Conservation (phyloP, 1,284 basidiomycete genomes). For the Pyrrhoderma noxium region DNA sequence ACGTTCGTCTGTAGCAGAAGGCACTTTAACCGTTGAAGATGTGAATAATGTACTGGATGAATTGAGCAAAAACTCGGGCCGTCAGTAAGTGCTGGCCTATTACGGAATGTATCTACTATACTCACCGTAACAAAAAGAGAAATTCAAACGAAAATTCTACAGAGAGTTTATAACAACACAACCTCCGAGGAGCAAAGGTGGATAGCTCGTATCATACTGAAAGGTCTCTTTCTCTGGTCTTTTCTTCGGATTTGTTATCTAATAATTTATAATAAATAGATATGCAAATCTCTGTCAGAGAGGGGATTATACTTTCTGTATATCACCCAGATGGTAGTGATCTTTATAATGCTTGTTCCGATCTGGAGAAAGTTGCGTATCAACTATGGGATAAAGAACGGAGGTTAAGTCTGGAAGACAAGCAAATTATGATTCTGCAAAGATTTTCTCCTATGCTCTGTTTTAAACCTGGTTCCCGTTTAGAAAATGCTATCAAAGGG, state of each 20-base stretch:
- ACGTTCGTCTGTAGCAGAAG: slow-evolving; percentile 76
- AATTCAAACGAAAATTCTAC: slow-evolving; percentile 65
- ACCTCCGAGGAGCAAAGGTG: slow-evolving; percentile 84
- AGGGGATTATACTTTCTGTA: slow-evolving; percentile 79
- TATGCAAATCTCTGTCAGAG: slow-evolving; percentile 75
- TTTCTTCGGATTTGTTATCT: too few relatives aligned
- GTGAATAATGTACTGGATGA: slow-evolving; percentile 77
- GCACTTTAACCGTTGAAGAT: slow-evolving; percentile 69
- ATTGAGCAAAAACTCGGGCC: slow-evolving; percentile 59
- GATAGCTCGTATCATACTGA: slow-evolving; percentile 89
- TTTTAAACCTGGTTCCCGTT: slow-evolving; percentile 71
- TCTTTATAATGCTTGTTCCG: slow-evolving; percentile 90
- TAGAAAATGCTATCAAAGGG: slow-evolving; percentile 76
- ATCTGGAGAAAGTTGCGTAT: slow-evolving; percentile 87
- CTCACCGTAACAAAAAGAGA: slow-evolving; percentile 42
- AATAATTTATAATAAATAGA: slow-evolving; percentile 35
- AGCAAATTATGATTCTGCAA: slow-evolving; percentile 70
- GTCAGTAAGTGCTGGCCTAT: slow-evolving; percentile 40
- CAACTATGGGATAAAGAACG: slow-evolving; percentile 61
- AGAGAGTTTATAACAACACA: slow-evolving; percentile 67
- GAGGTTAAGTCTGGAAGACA: slow-evolving; percentile 68
- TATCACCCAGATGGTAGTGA: slow-evolving; percentile 81
- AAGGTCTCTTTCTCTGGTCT: slow-evolving; percentile 45
- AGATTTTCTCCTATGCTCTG: slow-evolving; percentile 92
- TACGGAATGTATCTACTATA: not conserved